Evolutionary conservation across 352 stramenopile genomes (phyloP), one percentile per base, ranked within the genome.

Genomic region (Phytophthora sp.): DNA sequence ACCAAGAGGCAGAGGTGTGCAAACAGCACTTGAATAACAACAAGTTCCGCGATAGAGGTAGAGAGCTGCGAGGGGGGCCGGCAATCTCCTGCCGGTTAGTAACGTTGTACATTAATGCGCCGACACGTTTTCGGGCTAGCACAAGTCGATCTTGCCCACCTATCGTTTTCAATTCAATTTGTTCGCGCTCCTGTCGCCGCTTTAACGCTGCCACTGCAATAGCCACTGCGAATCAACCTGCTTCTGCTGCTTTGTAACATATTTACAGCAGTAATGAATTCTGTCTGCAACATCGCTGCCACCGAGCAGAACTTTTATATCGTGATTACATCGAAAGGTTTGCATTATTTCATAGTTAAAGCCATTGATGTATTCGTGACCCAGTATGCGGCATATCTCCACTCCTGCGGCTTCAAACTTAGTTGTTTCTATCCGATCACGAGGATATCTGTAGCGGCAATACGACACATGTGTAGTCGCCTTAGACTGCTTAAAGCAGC

Each of bases 261-360:
- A 62, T 18, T 62, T 62, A 17, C 37, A 39, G 21, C 54, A 62
- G 10, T 54, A 62, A 10, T 42, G n/a, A 18, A 62, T 62, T 20
- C 42, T 9, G 23, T 49, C 54, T 1, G 20, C 11, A 1, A 41
- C 12, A 42, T 54, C 54, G 2, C 11, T 42, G 17, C 54, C 54
- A 12, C 54, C 54, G 9, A 59, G 26, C 2, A 44, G 15, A 17
- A 50, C 5, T 42, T n/a, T n/a, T n/a, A n/a, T n/a, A n/a, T n/a
- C n/a, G n/a, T n/a, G n/a, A n/a, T n/a, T n/a, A n/a, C n/a, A 50
- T 8, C 20, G n/a, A 17, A 58, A 58, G 0, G 50, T 42, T 11
- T 37, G 37, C 50, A 58, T 58, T 0, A 50, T 20, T 8, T 31
- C 38, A 20, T 58, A 58, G 18, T 43, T 58, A 27, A 59, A 59